A percentile compares a stretch with the other conserved stretches of the same genome.
Evolutionary conservation across 164 flowering plant genomes (phyloP).

Genomic region (Annona squamosa): DNA sequence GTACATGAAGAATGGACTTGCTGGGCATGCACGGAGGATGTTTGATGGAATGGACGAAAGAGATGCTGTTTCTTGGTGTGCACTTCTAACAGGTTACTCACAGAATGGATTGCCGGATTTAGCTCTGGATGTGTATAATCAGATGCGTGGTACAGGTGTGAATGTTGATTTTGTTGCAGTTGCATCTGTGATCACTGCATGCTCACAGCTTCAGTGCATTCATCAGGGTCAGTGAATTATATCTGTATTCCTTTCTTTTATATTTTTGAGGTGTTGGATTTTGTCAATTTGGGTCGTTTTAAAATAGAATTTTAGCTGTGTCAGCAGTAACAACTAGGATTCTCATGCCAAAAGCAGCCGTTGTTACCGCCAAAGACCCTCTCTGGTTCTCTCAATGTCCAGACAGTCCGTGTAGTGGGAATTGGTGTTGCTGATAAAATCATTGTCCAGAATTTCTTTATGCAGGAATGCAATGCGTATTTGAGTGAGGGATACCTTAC

Average conservation of each 20-base stretch:
- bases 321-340: neutral
- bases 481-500: too few species aligned
- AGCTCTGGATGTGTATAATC: conserved; percentile 4
- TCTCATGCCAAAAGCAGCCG: neutral
- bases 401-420: neutral
- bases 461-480: neutral
- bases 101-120: conserved; percentile 13
- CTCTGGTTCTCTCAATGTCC: neutral
- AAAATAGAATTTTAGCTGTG: neutral
- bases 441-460: neutral
- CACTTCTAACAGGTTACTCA: conserved; percentile 8
- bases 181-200: conserved; percentile 9
- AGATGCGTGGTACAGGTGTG: conserved; percentile 6
- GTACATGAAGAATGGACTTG: conserved; percentile 10
- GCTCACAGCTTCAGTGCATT: conserved; percentile 10
- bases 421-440: neutral
- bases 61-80: conserved; percentile 13
- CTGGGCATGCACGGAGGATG: conserved; percentile 1
- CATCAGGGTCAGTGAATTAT: conserved; percentile 7
- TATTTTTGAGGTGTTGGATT: neutral
- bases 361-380: neutral
- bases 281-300: neutral
- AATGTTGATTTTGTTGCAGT: conserved; percentile 6
- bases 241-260: neutral
- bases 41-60: conserved; percentile 8